Conservation (phyloP, 768 basidiomycete species). For the Mycena crocata region DNA sequence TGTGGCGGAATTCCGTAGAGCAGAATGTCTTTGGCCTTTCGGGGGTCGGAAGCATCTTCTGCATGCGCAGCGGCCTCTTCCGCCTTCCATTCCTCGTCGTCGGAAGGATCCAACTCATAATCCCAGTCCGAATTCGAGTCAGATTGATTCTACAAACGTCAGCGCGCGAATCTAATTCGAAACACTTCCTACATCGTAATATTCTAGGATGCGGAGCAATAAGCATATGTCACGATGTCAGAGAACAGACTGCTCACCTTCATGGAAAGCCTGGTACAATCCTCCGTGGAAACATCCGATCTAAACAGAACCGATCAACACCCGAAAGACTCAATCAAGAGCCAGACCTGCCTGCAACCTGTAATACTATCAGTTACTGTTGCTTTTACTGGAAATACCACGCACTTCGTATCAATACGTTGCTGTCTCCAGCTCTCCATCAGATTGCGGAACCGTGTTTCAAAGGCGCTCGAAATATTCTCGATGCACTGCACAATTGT, state of each 20-base stretch:
- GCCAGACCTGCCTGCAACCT: conserved; percentile 10
- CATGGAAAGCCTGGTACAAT: conserved; percentile 35
- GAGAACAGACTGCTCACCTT: conserved; percentile 1
- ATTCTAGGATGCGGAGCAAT: conserved; percentile 8
- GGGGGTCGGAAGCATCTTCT: conserved; percentile 1
- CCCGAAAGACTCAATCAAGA: background rate
- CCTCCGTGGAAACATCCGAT: conserved; percentile 30
- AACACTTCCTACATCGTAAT: conserved; percentile 9
- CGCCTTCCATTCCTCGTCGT: conserved; percentile 6
- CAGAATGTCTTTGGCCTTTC: conserved; percentile 13
- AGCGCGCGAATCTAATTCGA: background rate
- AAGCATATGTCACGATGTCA: background rate
- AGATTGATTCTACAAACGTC: background rate
- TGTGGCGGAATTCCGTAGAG: conserved; percentile 13
- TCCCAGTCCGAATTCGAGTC: conserved; percentile 16
- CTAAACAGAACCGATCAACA: conserved; percentile 6
- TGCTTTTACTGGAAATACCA: background rate
- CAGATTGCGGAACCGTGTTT: conserved; percentile 27
- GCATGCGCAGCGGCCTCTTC: conserved; percentile 13
- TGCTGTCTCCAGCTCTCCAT: conserved; percentile 34
- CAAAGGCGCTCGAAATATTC: conserved; percentile 28
- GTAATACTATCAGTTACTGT: background rate
- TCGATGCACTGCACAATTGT: conserved; percentile 27
- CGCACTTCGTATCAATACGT: conserved; percentile 17
- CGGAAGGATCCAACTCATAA: background rate